Evolutionary conservation across 2,329 filamentous ascomycete genomes (phyloP), one percentile per base, ranked within the genome.

Genomic region (Claviceps sp.): DNA sequence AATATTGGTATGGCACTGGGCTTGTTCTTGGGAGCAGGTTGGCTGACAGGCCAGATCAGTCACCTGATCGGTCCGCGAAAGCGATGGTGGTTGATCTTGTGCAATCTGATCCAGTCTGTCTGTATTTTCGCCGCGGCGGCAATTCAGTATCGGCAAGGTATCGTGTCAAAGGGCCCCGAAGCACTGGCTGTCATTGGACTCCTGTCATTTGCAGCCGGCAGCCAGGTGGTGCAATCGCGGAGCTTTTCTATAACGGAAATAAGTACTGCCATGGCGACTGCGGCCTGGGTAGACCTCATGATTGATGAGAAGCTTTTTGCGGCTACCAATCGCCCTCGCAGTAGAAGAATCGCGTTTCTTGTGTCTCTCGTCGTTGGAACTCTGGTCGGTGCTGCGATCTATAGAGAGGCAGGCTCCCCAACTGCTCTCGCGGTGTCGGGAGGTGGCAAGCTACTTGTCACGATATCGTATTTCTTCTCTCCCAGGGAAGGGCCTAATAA

Each of bases 211-310:
- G 72, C 78, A 0, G 70, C 77, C 0, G 79, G 79, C 0, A 76
- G 71, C 47, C 79, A 83, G 60, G 78, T 83, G 0, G 78, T 79
- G 2, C 73, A 78, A 65, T 72, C 72, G 2, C 68, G 79, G 23
- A 70, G 72, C 40, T 60, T 83, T 51, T 64, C 69, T 45, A 74
- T 81, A 64, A 76, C 76, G 0, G 79, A 83, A 61, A 82, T 83
- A 58, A 79, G 71, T 53, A 83, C 80, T 0, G 78, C 79, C 26
- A 82, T 82, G 78, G 79, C 78, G 0, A 83, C 79, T 5, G 78
- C 79, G 0, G 79, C 79, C 1, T 82, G 76, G 71, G 68, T 83
- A 1, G 79, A 83, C 58, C 59, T 82, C 51, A 61, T 80, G 49
- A 76, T 80, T 50, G 79, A 83, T 59, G 68, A 69, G 34, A 66